phyloP scores from a whole-genome alignment of 257 asterid genomes.

The Perilla frutescens region DNA sequence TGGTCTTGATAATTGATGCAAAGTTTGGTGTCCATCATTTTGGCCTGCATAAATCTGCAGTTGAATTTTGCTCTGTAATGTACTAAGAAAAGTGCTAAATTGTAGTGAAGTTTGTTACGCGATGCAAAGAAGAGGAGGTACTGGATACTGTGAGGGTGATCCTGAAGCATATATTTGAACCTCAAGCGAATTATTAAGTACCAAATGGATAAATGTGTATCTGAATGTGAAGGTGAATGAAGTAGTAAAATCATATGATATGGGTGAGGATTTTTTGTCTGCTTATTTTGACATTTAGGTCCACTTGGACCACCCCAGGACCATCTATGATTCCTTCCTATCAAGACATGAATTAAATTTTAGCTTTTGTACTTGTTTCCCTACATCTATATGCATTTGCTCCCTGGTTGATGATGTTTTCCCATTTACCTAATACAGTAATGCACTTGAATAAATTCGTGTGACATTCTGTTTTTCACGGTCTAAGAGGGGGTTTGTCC shows the following conservation, averaged over 20 bases:
- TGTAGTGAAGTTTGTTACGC: constrained; percentile 48
- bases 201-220: constrained; percentile 18
- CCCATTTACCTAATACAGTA: background rate
- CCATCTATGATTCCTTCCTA: constrained; percentile 22
- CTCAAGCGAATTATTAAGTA: constrained; percentile 28
- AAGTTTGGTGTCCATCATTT: too few relatives aligned
- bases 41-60: background rate
- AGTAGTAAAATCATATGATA: background rate
- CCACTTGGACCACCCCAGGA: constrained; percentile 33
- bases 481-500: background rate
- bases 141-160: constrained; percentile 42
- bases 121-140: constrained; percentile 52
- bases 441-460: constrained; percentile 2
- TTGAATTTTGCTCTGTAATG: background rate
- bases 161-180: constrained; percentile 46
- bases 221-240: constrained; percentile 18
- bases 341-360: constrained; percentile 32
- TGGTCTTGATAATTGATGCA: background rate
- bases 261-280: constrained; percentile 20
- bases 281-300: constrained; percentile 22
- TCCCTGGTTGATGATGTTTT: background rate
- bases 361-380: constrained; percentile 28
- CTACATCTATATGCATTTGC: constrained; percentile 13
- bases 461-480: constrained; percentile 20
- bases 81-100: background rate